These are phyloP conservation scores for Erodium chrysanthum DNA, from an alignment of 441 rosid species.

Conservation along the genomic window DNA sequence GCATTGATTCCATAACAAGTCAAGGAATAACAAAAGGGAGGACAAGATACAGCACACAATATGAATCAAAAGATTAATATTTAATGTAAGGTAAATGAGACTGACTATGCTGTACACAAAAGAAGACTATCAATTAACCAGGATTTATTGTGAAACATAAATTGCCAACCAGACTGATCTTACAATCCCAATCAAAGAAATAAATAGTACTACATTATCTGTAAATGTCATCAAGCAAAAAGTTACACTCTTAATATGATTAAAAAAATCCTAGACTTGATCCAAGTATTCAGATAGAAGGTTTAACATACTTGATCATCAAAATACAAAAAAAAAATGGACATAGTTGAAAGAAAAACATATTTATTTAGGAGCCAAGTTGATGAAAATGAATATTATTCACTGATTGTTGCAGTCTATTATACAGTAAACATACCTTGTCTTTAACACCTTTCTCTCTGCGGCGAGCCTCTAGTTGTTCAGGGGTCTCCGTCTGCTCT, in stretches of 20 bases:
- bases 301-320: conserved; percentile 6
- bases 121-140: conserved; percentile 3
- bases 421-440: conserved; percentile 46
- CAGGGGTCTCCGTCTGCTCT: conserved; percentile 99
- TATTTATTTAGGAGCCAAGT: conserved; percentile 6
- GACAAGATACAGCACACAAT: neutral
- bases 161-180: neutral
- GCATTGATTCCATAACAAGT: neutral
- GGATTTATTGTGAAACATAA: neutral
- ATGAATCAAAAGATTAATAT: neutral
- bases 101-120: neutral
- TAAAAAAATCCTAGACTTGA: conserved; percentile 1
- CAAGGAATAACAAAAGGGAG: conserved; percentile 2
- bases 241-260: neutral
- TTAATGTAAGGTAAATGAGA: neutral
- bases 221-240: neutral
- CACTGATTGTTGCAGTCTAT: neutral
- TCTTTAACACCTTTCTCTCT: conserved; percentile 84
- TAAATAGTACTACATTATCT: neutral
- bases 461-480: conserved; percentile 87
- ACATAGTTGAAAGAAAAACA: conserved; percentile 7
- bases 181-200: conserved; percentile 4
- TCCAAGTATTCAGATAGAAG: neutral
- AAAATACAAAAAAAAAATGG: neutral
- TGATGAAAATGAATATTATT: neutral